phyloP scores from a whole-genome alignment of 345 rosid genomes.

The Hibiscus trionum region DNA sequence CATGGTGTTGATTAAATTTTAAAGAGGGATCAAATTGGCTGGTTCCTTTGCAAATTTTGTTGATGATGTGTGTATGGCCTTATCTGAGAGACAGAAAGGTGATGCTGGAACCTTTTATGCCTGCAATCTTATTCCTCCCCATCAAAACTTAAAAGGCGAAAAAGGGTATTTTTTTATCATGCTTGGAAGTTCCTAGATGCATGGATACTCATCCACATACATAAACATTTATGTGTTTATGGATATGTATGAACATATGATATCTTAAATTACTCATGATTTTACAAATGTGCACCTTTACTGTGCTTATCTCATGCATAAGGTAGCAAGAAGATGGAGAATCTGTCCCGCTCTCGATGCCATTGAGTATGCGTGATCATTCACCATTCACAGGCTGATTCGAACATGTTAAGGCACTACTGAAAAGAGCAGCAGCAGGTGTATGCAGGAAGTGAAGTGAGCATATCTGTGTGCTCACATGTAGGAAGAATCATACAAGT shows the following conservation, averaged over 20 bases:
- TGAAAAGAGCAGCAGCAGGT: neutral
- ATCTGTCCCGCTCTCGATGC: neutral
- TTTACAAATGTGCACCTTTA: too few relatives aligned
- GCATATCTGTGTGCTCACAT: conserved; percentile 4
- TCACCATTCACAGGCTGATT: neutral
- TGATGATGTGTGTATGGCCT: conserved; percentile 4
- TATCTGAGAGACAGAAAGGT: conserved; percentile 18
- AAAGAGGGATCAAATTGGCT: neutral
- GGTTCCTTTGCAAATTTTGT: neutral
- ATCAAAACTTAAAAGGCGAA: conserved; percentile 14
- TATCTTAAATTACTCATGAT: neutral
- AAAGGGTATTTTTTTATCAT: neutral
- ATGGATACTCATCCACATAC: neutral
- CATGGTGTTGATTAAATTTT: neutral
- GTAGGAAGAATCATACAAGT: conserved; percentile 25
- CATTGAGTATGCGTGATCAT: conserved; percentile 2
- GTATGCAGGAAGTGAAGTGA: conserved; percentile 6
- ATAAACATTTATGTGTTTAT: neutral
- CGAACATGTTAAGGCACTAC: neutral
- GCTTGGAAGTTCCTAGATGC: conserved; percentile 3
- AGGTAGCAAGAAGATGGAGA: conserved; percentile 9
- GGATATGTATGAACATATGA: neutral
- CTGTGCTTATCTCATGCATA: neutral
- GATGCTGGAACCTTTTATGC: conserved; percentile 15
- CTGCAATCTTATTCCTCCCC: conserved; percentile 5